A percentile compares a stretch with the other conserved stretches of the same genome.
Conservation (phyloP, 768 basidiomycete genomes). For the Leccinellum luteum region DNA sequence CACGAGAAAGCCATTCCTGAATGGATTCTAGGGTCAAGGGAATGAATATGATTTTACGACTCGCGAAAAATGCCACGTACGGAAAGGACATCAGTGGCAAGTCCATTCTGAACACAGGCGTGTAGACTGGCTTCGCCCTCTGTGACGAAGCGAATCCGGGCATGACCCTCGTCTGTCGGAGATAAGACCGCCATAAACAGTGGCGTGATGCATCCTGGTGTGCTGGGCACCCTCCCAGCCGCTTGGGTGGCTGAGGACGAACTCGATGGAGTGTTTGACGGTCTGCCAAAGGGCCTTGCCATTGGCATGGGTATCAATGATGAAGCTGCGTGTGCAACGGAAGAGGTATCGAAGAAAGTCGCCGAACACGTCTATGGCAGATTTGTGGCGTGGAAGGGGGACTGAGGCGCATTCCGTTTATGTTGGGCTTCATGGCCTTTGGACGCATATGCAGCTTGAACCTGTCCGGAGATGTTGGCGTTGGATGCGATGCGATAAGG, state of each 20-base stretch:
- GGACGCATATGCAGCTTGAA: constrained; percentile 82
- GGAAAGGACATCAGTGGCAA: no score
- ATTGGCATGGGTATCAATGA: constrained; percentile 81
- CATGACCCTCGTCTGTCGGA: constrained; percentile 69
- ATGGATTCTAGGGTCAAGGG: constrained; percentile 51
- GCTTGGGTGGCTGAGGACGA: constrained; percentile 78
- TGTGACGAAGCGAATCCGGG: constrained; percentile 76
- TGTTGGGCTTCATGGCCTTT: constrained; percentile 68
- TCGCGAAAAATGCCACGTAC: constrained; percentile 37
- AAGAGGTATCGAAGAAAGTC: constrained; percentile 80
- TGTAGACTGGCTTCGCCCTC: constrained; percentile 85
- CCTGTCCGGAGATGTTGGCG: constrained; percentile 32
- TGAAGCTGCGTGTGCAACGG: constrained; percentile 70
- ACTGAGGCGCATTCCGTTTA: constrained; percentile 83
- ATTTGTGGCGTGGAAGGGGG: constrained; percentile 64
- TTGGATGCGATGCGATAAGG: not conserved
- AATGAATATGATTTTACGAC: not conserved
- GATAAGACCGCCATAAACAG: constrained; percentile 68
- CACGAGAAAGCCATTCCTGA: constrained; percentile 74
- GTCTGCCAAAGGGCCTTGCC: constrained; percentile 67
- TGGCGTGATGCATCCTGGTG: constrained; percentile 73
- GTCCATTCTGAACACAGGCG: constrained; percentile 73
- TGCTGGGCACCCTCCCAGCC: constrained; percentile 85
- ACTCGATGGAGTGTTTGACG: constrained; percentile 67
- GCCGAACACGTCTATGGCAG: constrained; percentile 72